phyloP scores from a whole-genome alignment of 352 stramenopile genomes.

The Thalassiosira ordinaria region DNA sequence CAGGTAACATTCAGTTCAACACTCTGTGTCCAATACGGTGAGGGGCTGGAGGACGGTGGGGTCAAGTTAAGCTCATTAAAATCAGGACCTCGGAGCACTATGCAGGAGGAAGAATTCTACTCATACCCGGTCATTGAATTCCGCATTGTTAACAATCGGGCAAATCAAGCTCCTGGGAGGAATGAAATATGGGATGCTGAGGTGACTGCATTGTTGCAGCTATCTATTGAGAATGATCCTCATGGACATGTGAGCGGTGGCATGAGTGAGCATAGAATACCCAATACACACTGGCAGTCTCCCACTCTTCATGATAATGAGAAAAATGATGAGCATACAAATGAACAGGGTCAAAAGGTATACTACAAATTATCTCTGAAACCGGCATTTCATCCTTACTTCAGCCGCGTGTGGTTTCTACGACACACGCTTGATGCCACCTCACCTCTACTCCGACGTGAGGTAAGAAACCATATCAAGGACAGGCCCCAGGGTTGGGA shows the following conservation, averaged over 20 bases:
- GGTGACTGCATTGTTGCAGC: constrained; percentile 21
- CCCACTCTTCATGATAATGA: too few species aligned
- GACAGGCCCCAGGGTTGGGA: constrained; percentile 26
- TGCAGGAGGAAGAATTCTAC: too few species aligned
- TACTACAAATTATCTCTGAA: constrained; percentile 37
- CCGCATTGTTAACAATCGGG: constrained; percentile 37
- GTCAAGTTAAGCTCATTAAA: too few species aligned
- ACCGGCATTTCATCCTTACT: constrained; percentile 37
- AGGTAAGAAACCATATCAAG: constrained; percentile 9
- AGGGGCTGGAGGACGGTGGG: constrained; percentile 29
- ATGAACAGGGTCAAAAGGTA: constrained; percentile 27
- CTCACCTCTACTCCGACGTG: constrained; percentile 29
- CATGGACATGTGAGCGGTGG: not conserved
- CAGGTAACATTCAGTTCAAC: constrained; percentile 42
- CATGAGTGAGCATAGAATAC: too few species aligned
- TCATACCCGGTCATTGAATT: constrained; percentile 45
- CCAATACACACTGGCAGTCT: too few species aligned
- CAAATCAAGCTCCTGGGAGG: constrained; percentile 17
- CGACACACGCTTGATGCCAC: constrained; percentile 31
- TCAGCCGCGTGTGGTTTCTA: constrained; percentile 40
- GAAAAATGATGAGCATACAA: too few species aligned
- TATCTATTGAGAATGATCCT: constrained; percentile 5
- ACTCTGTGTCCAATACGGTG: constrained; percentile 45
- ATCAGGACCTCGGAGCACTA: too few species aligned
- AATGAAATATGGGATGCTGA: constrained; percentile 50